phyloP scores from a whole-genome alignment of 2,329 filamentous ascomycete genomes.

The Mycogone perniciosa region DNA sequence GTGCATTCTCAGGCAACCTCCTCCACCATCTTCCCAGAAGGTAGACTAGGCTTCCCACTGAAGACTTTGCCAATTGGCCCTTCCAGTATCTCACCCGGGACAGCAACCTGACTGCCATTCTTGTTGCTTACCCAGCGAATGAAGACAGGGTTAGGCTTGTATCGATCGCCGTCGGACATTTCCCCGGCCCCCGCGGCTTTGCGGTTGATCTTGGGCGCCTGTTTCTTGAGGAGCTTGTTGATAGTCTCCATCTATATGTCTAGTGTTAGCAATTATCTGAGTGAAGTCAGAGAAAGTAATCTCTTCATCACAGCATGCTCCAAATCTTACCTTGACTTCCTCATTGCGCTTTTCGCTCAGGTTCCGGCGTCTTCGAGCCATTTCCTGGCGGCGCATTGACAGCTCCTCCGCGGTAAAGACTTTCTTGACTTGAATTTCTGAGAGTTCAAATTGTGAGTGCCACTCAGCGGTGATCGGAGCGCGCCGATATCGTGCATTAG shows the following conservation, averaged over 20 bases:
- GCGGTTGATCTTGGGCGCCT: conserved; percentile 66
- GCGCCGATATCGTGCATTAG: neutral
- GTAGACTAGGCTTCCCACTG: conserved; percentile 24
- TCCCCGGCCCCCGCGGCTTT: conserved; percentile 44
- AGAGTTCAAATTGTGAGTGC: neutral
- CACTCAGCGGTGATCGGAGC: neutral
- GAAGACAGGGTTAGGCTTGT: conserved; percentile 53
- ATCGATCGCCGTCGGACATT: conserved; percentile 39
- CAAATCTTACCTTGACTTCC: conserved; percentile 52
- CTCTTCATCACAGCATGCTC: neutral
- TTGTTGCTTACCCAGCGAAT: conserved; percentile 66
- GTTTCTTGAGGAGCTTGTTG: conserved; percentile 83
- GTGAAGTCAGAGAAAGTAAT: neutral
- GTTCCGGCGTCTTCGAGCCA: conserved; percentile 55
- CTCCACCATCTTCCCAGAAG: conserved; percentile 46
- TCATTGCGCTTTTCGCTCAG: conserved; percentile 60
- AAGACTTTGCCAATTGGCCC: conserved; percentile 58
- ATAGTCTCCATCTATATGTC: conserved; percentile 71
- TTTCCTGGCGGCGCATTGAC: conserved; percentile 56
- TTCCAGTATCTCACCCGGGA: conserved; percentile 62
- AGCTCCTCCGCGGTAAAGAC: conserved; percentile 55
- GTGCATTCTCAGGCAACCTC: conserved; percentile 38
- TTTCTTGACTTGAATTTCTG: conserved; percentile 60
- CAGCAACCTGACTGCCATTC: conserved; percentile 54
- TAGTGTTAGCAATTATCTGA: conserved; percentile 5